These are phyloP conservation scores for Cryphonectria nitschkei DNA, from an alignment of 2,329 filamentous ascomycete species.

Conservation along the genomic window DNA sequence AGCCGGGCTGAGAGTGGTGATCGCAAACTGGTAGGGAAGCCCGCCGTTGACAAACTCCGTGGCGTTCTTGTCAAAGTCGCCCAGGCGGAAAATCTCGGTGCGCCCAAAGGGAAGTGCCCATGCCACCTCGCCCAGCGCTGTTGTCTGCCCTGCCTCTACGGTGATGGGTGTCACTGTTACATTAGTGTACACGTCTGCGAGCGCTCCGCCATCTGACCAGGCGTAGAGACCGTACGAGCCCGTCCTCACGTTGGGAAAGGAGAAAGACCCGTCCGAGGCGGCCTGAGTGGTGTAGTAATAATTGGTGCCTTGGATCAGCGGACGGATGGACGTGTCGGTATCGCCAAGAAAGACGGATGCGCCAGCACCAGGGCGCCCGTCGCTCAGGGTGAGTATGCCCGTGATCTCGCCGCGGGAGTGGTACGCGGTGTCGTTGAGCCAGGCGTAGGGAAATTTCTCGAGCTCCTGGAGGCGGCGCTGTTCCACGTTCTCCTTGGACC, in stretches of 20 bases:
- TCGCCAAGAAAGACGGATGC: constrained; percentile 56
- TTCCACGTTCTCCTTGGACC: constrained; percentile 47
- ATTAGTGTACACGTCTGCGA: constrained; percentile 50
- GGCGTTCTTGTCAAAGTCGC: constrained; percentile 50
- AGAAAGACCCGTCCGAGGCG: constrained; percentile 46
- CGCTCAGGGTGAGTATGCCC: constrained; percentile 48
- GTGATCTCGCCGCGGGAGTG: constrained; percentile 52
- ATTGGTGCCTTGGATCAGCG: constrained; percentile 50
- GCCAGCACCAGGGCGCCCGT: constrained; percentile 50
- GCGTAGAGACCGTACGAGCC: constrained; percentile 53
- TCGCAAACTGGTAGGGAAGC: constrained; percentile 48
- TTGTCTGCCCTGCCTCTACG: constrained; percentile 40
- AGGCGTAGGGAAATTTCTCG: constrained; percentile 51
- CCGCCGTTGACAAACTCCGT: constrained; percentile 49
- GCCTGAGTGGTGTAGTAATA: constrained; percentile 56
- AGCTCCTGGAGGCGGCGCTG: constrained; percentile 45
- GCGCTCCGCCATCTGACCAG: constrained; percentile 51
- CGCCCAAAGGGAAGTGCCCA: constrained; percentile 45
- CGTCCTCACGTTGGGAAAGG: constrained; percentile 47
- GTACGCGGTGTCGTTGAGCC: constrained; percentile 50
- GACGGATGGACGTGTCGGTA: constrained; percentile 46
- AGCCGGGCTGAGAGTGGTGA: constrained; percentile 48
- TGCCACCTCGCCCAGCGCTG: constrained; percentile 42
- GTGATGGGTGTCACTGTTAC: constrained; percentile 46
- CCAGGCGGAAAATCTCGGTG: constrained; percentile 52